Evolutionary conservation across 2,329 filamentous ascomycete genomes (phyloP), one percentile per base, ranked within the genome.

Genomic region (Neocucurbitaria cava): DNA sequence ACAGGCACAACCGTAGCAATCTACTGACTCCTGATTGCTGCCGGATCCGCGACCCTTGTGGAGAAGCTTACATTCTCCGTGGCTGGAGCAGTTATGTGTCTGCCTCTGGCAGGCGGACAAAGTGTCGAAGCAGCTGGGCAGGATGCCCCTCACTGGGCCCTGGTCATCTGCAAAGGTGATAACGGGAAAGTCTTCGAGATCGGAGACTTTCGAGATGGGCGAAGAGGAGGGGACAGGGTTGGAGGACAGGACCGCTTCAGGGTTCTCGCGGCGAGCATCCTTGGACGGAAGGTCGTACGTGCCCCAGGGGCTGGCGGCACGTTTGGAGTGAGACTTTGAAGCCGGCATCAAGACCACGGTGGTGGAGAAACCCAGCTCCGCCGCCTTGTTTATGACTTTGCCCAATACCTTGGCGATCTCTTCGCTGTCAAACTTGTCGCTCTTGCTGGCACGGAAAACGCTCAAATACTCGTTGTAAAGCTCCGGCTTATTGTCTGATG

Each of bases 1-100:
- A 79, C 95, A 99, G 59, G 81, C 80, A 81, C 95, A 99, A 52
- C 85, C 82, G 73, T 88, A 98, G 84, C 94, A 98, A 30, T 81
- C 77, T 10, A 75, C 64, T 41, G 54, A 49, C 76, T 75, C 59
- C 52, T 58, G 56, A 52, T 81, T 80, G 47, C 72, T 73, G 17
- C 78, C 75, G 40, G 54, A 59, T 18, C 62, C 65, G 20, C 60
- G 52, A 11, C 65, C 66, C 52, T 78, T 76, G 67, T 85, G 92
- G 69, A 88, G 89, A 73, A 89, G 82, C 62, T 83, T 79, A 80
- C 95, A 98, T 24, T 76, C 71, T 42, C 95, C 95, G 76, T 95
- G 92, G 49, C 89, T 87, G 13, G 89, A 91, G 83, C 95, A 99
- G 72, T 86, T 87, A 66, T 86, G 84, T 2, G 95, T 99, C 36